Conservation (phyloP, 2,329 filamentous ascomycete species). For the Fusarium sp. region DNA sequence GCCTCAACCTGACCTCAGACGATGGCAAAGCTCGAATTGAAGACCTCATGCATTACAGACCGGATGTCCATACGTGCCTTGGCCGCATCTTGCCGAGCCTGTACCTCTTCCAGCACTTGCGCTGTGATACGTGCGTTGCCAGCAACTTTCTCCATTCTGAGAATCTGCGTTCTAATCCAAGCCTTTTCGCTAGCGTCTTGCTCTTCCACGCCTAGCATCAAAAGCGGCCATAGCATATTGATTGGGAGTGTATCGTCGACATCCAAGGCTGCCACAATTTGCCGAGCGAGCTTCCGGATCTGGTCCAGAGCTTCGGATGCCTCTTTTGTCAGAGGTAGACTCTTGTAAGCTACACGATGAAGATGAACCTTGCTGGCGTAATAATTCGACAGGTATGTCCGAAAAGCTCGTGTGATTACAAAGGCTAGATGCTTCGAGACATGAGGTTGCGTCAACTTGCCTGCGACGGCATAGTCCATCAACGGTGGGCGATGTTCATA, state of each 20-base stretch:
- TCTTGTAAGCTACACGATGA: constrained; percentile 67
- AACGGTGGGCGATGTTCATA: constrained; percentile 63
- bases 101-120: constrained; percentile 59
- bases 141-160: constrained; percentile 58
- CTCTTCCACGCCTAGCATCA: constrained; percentile 67
- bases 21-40: constrained; percentile 65
- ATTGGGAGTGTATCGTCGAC: constrained; percentile 61
- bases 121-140: constrained; percentile 58
- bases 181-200: constrained; percentile 58
- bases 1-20: constrained; percentile 45
- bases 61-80: constrained; percentile 57
- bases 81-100: constrained; percentile 55
- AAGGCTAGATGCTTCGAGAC: constrained; percentile 61
- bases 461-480: constrained; percentile 67
- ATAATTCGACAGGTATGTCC: constrained; percentile 67
- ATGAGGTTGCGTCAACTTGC: constrained; percentile 60
- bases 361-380: constrained; percentile 66
- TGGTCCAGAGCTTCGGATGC: constrained; percentile 59
- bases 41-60: constrained; percentile 60
- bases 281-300: constrained; percentile 59
- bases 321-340: constrained; percentile 63
- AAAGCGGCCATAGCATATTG: constrained; percentile 67
- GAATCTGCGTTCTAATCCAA: constrained; percentile 64
- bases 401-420: constrained; percentile 63
- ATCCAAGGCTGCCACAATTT: constrained; percentile 56